These are phyloP conservation scores for Podaxis rugospora DNA, from an alignment of 768 basidiomycete species.

Conservation along the genomic window DNA sequence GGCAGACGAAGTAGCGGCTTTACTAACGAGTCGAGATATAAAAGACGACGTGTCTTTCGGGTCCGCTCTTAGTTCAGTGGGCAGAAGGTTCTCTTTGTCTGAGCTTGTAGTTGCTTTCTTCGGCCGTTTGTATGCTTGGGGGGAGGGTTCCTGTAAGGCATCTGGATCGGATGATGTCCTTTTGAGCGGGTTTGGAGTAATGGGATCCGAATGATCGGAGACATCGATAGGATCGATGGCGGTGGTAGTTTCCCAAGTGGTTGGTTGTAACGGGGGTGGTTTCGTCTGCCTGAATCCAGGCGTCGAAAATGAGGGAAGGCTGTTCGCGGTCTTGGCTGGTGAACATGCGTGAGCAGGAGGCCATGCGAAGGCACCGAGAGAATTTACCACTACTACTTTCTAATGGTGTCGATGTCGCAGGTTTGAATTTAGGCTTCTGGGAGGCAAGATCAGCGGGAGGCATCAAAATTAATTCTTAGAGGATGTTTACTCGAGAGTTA, in stretches of 20 bases:
- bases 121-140: constrained; percentile 28
- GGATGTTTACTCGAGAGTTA: not conserved
- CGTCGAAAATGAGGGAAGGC: constrained; percentile 40
- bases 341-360: not conserved
- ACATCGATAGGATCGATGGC: constrained; percentile 25
- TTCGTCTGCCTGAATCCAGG: constrained; percentile 31
- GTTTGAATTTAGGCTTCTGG: constrained; percentile 41
- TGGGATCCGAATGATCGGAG: constrained; percentile 33
- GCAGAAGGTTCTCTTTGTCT: constrained; percentile 33
- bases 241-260: constrained; percentile 15
- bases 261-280: constrained; percentile 17
- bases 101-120: constrained; percentile 20
- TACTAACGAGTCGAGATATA: not conserved
- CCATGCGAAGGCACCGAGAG: no score
- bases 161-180: constrained; percentile 37
- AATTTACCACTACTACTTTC: not conserved
- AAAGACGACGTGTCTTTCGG: not conserved
- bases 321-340: constrained; percentile 15
- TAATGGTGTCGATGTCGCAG: constrained; percentile 22
- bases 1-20: not conserved
- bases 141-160: constrained; percentile 23
- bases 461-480: not conserved
- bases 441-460: not conserved
- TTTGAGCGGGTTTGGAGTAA: constrained; percentile 30
- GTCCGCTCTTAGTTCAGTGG: not conserved